phyloP scores from a whole-genome alignment of 2,329 filamentous ascomycete genomes.

The Rutstroemia sp. region DNA sequence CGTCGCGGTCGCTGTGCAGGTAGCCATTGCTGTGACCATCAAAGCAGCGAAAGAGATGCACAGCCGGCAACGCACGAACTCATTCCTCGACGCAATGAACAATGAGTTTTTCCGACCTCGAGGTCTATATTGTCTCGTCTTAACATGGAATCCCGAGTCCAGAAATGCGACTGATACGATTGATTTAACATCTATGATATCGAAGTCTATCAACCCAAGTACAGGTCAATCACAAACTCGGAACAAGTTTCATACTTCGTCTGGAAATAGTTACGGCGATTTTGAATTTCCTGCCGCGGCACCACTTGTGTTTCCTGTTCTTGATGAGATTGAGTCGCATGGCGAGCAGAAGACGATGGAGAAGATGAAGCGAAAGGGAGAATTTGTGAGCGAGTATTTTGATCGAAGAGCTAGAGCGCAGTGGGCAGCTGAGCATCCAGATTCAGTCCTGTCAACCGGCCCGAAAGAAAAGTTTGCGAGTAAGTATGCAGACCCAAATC shows the following conservation, averaged over 20 bases:
- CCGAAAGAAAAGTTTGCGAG: conserved; percentile 35
- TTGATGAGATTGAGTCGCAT: conserved; percentile 22
- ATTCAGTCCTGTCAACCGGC: conserved; percentile 30
- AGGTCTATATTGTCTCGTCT: conserved; percentile 46
- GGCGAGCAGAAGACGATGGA: conserved; percentile 22
- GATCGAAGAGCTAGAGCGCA: conserved; percentile 31
- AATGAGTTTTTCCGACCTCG: conserved; percentile 47
- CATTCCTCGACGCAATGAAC: conserved; percentile 49
- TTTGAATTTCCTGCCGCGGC: conserved; percentile 33
- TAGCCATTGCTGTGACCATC: conserved; percentile 36
- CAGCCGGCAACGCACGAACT: conserved; percentile 31
- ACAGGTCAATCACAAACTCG: conserved; percentile 11
- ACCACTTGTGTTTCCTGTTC: conserved; percentile 32
- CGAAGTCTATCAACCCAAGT: conserved; percentile 19
- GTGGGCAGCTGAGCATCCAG: conserved; percentile 32
- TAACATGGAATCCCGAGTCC: conserved; percentile 41
- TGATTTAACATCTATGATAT: conserved; percentile 31
- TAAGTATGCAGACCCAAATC: conserved; percentile 42
- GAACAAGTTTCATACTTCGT: conserved; percentile 15
- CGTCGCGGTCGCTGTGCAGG: conserved; percentile 35
- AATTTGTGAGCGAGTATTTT: conserved; percentile 21
- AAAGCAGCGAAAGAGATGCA: conserved; percentile 33
- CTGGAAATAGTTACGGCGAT: conserved; percentile 32
- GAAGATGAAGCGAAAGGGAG: conserved; percentile 32
- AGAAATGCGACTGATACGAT: conserved; percentile 15